Conservation (phyloP, 1,284 basidiomycete genomes). For the Tetrapyrgos nigripes region DNA sequence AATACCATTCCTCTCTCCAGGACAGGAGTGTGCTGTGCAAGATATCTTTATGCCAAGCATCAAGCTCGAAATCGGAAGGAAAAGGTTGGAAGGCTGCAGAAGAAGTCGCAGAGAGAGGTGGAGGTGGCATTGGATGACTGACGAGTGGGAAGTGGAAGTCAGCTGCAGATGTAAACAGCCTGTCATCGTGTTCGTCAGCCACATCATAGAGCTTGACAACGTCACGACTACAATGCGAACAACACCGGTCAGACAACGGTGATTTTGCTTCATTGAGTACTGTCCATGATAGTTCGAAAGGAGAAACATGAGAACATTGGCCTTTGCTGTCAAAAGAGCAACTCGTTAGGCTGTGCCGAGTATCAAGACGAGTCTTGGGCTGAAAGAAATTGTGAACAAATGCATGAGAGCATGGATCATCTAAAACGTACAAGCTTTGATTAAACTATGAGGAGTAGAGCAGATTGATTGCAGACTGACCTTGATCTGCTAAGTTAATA, state of each 20-base stretch:
- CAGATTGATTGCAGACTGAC: neutral
- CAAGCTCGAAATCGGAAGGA: neutral
- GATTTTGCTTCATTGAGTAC: slow-evolving; percentile 3
- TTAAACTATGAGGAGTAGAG: no score
- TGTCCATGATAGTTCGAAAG: slow-evolving; percentile 14
- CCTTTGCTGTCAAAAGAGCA: neutral
- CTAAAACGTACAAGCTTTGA: neutral
- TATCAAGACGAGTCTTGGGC: slow-evolving; percentile 3
- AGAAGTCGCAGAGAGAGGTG: slow-evolving; percentile 1
- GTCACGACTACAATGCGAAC: slow-evolving; percentile 14
- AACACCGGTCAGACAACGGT: slow-evolving; percentile 5
- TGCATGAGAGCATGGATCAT: slow-evolving; percentile 8
- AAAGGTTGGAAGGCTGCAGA: neutral
- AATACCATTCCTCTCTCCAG: neutral
- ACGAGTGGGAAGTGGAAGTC: slow-evolving; percentile 16
- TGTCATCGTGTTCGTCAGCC: slow-evolving; percentile 1
- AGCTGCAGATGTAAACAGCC: slow-evolving; percentile 8
- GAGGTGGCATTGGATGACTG: slow-evolving; percentile 8
- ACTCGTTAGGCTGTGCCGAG: neutral
- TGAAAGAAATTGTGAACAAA: slow-evolving; percentile 6
- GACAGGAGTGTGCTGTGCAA: neutral
- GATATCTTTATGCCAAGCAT: no score
- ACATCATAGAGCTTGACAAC: neutral
- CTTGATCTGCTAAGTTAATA: slow-evolving; percentile 16
- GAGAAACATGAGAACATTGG: neutral